phyloP scores from a whole-genome alignment of 345 rosid species.

The Lumnitzera littorea region DNA sequence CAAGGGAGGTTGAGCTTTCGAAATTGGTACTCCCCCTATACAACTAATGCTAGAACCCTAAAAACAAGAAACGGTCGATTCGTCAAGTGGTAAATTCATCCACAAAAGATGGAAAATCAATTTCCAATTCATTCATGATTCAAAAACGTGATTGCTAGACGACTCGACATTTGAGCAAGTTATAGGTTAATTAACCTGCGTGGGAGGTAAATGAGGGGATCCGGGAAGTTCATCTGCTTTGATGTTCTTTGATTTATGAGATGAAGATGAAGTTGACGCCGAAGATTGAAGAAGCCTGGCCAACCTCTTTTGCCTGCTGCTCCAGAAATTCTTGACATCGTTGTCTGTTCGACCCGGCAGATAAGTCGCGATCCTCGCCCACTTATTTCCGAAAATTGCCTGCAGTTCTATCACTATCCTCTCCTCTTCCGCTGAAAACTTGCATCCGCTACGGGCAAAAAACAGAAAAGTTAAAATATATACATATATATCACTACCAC shows the following conservation, averaged over 20 bases:
- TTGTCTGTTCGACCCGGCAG: constrained; percentile 83
- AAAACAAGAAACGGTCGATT: no score
- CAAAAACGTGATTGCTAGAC: no score
- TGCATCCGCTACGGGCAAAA: constrained; percentile 56
- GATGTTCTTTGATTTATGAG: constrained; percentile 22
- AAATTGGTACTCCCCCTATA: no score
- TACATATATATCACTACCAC: neutral
- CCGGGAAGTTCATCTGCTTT: constrained; percentile 10
- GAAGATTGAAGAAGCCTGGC: constrained; percentile 61
- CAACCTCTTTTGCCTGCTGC: constrained; percentile 78
- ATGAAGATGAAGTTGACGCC: constrained; percentile 23
- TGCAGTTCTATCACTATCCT: constrained; percentile 85
- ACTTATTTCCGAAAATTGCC: constrained; percentile 76
- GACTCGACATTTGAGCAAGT: no score
- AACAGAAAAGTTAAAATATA: neutral
- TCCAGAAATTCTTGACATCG: constrained; percentile 97
- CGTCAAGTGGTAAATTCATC: no score
- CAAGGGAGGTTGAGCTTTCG: no score
- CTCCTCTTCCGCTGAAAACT: constrained; percentile 85
- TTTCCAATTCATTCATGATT: no score
- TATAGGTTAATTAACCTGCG: neutral
- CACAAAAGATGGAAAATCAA: no score
- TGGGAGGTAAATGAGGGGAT: constrained; percentile 7
- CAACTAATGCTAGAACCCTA: no score
- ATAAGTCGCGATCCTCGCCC: constrained; percentile 91